Base-by-base conservation (phyloP, 1,139 yeast species). In the Blastobotrys buckinghamii region DNA sequence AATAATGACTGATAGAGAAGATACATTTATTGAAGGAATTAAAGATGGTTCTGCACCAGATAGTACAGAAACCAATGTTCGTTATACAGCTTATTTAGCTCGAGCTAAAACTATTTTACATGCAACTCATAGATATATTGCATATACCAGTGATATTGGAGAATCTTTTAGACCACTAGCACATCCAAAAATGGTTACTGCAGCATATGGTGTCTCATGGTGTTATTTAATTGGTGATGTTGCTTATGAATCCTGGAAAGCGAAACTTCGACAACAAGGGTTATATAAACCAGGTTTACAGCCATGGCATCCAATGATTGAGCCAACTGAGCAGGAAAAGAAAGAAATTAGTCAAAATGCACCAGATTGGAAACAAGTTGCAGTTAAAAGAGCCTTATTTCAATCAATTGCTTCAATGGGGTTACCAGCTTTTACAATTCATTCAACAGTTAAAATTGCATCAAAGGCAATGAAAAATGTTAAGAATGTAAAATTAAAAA, bases 111-210 rank as follows among this genome's bases (percentile, higher is more conserved):
- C 42, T 12, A 17, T 85, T 54, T 71, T 84, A 49, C 61, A 74
- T 48, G 89, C 94, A 7, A 79, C 90, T n/a, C 92, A 84, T 61
- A 70, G 95, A 57, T 86, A 86, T 61, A 87, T 86, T 24, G 95
- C 95, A 1, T 86, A 86, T 65, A 85, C 95, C 6, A 84, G 92
- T 0, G 95, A 86, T 62, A 81, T 86, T 55, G 95, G 95, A 22
- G 95, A 86, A 63, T 84, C 92, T n/a, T 86, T 86, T 67, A 74
- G 95, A 49, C 95, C 95, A 0, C 84, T 86, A 17, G 92, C 88
- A 7, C 84, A 81, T 59, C 90, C 94, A 1, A 59, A 60, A 37
- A 52, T 82, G 33, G 94, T 86, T 17, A 74, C 71, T 20, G 57
- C 78, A 1, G 85, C 92, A 33, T 86, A 86, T 63, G 88, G 82